These are phyloP conservation scores for Chaetomium olivaceum DNA, from an alignment of 2,329 filamentous ascomycete species.

Conservation along the genomic window DNA sequence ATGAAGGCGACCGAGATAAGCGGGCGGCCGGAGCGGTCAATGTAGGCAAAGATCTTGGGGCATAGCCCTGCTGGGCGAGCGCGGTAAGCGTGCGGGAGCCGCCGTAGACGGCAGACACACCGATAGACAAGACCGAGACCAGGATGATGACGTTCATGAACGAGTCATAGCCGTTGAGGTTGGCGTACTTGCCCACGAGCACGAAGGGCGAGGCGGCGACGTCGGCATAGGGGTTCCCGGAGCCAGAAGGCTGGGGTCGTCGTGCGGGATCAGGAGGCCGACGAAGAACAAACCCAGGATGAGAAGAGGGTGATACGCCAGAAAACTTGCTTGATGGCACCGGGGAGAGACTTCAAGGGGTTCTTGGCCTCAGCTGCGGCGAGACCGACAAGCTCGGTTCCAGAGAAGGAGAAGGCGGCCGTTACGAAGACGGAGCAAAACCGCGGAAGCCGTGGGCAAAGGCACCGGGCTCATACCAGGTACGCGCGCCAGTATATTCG, in stretches of 20 bases:
- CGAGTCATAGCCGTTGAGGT: slow-evolving; percentile 49
- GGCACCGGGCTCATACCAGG: slow-evolving; percentile 48
- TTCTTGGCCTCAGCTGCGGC: slow-evolving; percentile 69
- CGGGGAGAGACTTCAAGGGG: slow-evolving; percentile 70
- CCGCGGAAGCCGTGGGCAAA: slow-evolving; percentile 72
- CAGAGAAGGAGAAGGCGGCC: slow-evolving; percentile 67
- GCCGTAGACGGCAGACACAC: slow-evolving; percentile 56
- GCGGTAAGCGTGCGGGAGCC: slow-evolving; percentile 57
- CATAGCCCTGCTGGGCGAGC: slow-evolving; percentile 58
- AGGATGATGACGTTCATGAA: slow-evolving; percentile 58
- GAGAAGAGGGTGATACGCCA: slow-evolving; percentile 55
- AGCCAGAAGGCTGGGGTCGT: slow-evolving; percentile 47
- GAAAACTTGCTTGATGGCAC: slow-evolving; percentile 74
- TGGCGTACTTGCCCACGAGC: slow-evolving; percentile 50
- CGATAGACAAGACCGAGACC: slow-evolving; percentile 56
- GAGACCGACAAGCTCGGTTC: slow-evolving; percentile 68
- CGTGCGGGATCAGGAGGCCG: slow-evolving; percentile 47
- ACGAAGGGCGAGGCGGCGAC: slow-evolving; percentile 52
- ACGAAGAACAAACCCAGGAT: slow-evolving; percentile 52
- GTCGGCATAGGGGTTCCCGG: slow-evolving; percentile 46
- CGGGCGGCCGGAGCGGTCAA: slow-evolving; percentile 56
- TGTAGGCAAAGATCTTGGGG: slow-evolving; percentile 54
- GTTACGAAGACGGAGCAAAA: slow-evolving; percentile 70
- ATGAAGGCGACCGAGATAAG: slow-evolving; percentile 48
- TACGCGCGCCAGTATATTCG: slow-evolving; percentile 46